phyloP scores from a whole-genome alignment of 148 eudicot genomes.

The Silene latifolia region DNA sequence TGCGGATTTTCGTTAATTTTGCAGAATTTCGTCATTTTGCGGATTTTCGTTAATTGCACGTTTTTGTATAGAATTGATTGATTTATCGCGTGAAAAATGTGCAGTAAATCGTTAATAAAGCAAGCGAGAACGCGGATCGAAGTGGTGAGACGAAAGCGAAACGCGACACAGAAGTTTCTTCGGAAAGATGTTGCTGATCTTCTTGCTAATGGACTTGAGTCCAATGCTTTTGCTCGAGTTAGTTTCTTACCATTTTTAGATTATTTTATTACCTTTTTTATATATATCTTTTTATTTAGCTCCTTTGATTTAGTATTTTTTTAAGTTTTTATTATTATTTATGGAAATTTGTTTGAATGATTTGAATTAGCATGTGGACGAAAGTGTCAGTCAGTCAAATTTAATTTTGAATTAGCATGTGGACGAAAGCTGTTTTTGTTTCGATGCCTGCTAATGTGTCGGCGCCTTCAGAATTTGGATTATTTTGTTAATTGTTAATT shows the following conservation, averaged over 20 bases:
- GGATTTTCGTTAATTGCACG: no score
- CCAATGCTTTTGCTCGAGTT: constrained; percentile 67
- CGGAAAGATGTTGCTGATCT: constrained; percentile 79
- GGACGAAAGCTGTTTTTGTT: constrained; percentile 1
- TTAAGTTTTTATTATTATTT: no score
- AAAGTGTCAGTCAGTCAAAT: no score
- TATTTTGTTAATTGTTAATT: background rate
- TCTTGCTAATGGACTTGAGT: constrained; percentile 67
- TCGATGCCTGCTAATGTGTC: background rate
- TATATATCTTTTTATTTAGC: background rate
- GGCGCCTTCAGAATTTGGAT: background rate
- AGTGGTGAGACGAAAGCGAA: constrained; percentile 55
- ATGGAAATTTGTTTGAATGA: no score
- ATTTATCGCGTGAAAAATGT: background rate
- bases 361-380: no score
- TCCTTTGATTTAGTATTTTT: no score
- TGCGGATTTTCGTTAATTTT: no score
- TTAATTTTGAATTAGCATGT: background rate
- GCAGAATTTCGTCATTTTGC: no score
- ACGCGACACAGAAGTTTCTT: constrained; percentile 81
- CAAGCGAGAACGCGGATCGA: constrained; percentile 64
- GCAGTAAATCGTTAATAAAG: constrained; percentile 52
- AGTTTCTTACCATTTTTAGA: background rate
- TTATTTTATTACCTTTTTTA: background rate
- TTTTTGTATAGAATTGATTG: no score